These are phyloP conservation scores for Hypsizygus ulmarius DNA, from an alignment of 1,284 basidiomycete genomes.

Conservation along the genomic window DNA sequence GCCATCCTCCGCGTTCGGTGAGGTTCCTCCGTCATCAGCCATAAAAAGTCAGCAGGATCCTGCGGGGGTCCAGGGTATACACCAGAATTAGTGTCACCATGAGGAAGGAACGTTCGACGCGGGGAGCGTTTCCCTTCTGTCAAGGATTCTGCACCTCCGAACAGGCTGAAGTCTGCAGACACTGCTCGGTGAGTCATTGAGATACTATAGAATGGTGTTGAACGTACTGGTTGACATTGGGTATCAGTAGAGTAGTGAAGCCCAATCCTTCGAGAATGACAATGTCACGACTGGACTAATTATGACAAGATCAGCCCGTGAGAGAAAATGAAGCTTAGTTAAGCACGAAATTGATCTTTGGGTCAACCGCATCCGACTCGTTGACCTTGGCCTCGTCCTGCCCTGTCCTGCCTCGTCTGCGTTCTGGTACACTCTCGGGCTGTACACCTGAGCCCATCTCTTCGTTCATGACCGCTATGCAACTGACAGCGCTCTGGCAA, in stretches of 20 bases:
- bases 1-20: slow-evolving; percentile 85
- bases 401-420: no score
- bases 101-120: slow-evolving; percentile 52
- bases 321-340: no score
- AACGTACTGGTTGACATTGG: slow-evolving; percentile 17
- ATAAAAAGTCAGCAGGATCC: slow-evolving; percentile 81
- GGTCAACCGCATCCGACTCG: no score
- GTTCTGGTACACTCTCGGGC: background rate
- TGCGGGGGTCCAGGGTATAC: slow-evolving; percentile 53
- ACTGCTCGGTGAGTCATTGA: background rate
- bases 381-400: no score
- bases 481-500: no score
- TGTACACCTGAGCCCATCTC: background rate
- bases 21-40: slow-evolving; percentile 97
- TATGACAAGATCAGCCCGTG: no score
- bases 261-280: slow-evolving; percentile 4
- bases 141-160: slow-evolving; percentile 76
- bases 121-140: slow-evolving; percentile 55
- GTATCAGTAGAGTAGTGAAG: slow-evolving; percentile 1
- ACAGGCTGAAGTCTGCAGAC: slow-evolving; percentile 65
- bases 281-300: no score
- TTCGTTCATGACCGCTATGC: no score
- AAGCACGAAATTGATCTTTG: no score
- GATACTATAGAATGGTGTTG: background rate
- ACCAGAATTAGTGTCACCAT: slow-evolving; percentile 37